A percentile compares a stretch with the other conserved stretches of the same genome.
These are phyloP conservation scores for Fusarium humuli DNA, from an alignment of 2,329 filamentous ascomycete species.

Conservation along the genomic window DNA sequence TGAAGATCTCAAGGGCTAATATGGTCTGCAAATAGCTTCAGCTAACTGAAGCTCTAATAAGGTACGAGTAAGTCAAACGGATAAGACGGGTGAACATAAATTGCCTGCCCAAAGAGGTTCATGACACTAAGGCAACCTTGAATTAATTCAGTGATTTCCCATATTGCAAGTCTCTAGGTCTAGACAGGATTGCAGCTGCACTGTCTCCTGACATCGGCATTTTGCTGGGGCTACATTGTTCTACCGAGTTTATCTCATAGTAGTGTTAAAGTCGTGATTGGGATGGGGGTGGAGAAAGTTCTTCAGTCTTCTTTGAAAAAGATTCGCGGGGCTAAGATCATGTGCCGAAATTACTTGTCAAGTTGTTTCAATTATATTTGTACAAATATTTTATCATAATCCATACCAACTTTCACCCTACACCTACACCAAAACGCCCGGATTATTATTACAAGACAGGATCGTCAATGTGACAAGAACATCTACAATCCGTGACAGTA, in stretches of 20 bases:
- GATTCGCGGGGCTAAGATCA: conserved; percentile 3
- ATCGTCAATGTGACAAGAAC: conserved; percentile 7
- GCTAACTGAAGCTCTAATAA: no score
- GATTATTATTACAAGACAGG: neutral
- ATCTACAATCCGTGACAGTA: conserved; percentile 4
- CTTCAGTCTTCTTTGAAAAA: conserved; percentile 12
- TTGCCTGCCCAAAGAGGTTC: no score
- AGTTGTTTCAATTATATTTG: neutral
- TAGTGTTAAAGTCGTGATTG: conserved; percentile 15
- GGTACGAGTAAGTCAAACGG: no score
- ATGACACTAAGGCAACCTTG: no score
- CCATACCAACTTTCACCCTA: no score
- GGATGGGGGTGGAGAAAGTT: neutral
- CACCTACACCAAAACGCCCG: neutral
- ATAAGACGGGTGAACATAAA: no score
- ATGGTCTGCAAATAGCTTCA: no score
- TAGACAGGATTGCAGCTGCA: conserved; percentile 5
- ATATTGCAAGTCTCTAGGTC: no score
- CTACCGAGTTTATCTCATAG: conserved; percentile 3
- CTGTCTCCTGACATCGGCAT: conserved; percentile 6
- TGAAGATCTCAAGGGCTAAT: no score
- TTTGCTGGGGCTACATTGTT: conserved; percentile 13
- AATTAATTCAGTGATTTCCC: no score
- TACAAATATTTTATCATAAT: neutral
- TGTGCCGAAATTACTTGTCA: no score